Conservation (phyloP, 2,329 filamentous ascomycete species). For the Xylariaceae sp. region DNA sequence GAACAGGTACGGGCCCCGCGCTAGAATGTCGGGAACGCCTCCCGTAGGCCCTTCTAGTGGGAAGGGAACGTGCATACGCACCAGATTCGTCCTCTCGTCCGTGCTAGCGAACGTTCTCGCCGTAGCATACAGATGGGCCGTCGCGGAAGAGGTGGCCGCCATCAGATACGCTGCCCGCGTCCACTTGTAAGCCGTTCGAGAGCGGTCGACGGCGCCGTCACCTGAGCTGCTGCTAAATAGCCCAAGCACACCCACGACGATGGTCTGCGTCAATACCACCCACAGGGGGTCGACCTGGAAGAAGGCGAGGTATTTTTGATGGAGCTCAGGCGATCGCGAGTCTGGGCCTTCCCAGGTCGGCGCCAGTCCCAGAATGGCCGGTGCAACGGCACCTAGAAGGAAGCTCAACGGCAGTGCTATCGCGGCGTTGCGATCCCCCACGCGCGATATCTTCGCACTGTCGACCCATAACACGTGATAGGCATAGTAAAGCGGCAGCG, state of each 20-base stretch:
- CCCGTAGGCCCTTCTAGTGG: conserved; percentile 17
- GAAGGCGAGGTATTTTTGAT: conserved; percentile 24
- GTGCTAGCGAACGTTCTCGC: conserved; percentile 14
- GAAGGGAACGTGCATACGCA: conserved; percentile 23
- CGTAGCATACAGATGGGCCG: conserved; percentile 22
- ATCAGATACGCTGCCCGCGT: conserved; percentile 21
- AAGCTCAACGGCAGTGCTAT: conserved; percentile 25
- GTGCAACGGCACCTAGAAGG: conserved; percentile 24
- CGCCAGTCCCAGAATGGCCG: conserved; percentile 20
- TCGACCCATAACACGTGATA: conserved; percentile 24
- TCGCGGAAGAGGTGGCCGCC: conserved; percentile 19
- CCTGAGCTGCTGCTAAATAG: neutral
- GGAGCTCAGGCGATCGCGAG: conserved; percentile 15
- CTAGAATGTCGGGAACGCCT: conserved; percentile 16
- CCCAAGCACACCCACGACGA: conserved; percentile 6
- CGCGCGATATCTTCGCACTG: conserved; percentile 11
- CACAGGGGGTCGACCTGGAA: conserved; percentile 27
- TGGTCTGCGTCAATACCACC: conserved; percentile 18
- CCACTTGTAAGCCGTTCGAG: conserved; percentile 18
- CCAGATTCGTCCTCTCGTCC: conserved; percentile 13
- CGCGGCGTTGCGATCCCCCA: conserved; percentile 17
- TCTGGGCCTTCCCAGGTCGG: conserved; percentile 26
- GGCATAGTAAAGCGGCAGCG: conserved; percentile 26
- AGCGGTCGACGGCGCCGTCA: neutral
- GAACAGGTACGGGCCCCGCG: conserved; percentile 25